Percentiles rank a stretch among this genome's conserved stretches.
Evolutionary conservation across 2,329 filamentous ascomycete genomes (phyloP).

Genomic region (Claviceps lovelessii): DNA sequence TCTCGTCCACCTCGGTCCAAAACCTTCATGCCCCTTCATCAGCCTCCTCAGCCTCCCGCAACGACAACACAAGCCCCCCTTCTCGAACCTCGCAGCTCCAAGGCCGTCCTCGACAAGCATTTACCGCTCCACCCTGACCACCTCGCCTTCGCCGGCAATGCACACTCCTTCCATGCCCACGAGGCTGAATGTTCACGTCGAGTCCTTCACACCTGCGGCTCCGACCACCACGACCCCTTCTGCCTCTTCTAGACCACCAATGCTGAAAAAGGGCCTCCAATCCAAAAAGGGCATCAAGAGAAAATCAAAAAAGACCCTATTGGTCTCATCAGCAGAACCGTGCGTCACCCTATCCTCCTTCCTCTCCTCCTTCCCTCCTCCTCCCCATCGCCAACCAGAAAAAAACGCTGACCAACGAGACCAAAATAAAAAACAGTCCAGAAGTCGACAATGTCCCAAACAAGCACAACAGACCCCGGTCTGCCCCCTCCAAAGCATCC

Average conservation of each 20-base stretch:
- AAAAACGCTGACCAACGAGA: too few relatives aligned
- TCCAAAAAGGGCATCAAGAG: conserved; percentile 1
- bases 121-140: neutral
- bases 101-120: neutral
- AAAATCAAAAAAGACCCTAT: neutral
- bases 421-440: neutral
- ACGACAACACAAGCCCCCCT: neutral
- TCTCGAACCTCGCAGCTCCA: neutral
- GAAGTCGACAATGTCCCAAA: too few relatives aligned
- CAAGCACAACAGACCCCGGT: neutral
- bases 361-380: too few relatives aligned
- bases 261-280: neutral
- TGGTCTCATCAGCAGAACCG: neutral
- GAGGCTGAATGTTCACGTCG: neutral
- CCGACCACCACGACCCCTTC: neutral
- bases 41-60: neutral
- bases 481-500: conserved; percentile 25
- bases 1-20: neutral
- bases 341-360: neutral
- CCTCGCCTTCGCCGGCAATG: neutral
- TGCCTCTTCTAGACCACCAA: neutral
- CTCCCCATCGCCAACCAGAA: too few relatives aligned
- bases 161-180: neutral
- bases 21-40: neutral
- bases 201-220: neutral